Conservation (phyloP, 306 rosid species). For the Herpetospermum pedunculosum region DNA sequence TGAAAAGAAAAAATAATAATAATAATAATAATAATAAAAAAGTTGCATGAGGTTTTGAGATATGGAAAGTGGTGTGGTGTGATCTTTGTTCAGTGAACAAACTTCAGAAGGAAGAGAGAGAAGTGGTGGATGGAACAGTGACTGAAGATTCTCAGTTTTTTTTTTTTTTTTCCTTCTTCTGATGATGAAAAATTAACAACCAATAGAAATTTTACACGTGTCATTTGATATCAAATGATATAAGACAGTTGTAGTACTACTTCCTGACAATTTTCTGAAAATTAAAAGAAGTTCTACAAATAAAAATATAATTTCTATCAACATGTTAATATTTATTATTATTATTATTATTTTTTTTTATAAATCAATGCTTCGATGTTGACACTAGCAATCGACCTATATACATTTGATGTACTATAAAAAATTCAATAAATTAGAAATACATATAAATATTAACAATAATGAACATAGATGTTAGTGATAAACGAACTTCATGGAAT, state of each 20-base stretch:
- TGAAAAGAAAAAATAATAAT: too few species aligned
- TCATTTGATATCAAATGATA: not conserved
- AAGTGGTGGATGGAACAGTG: constrained; percentile 3
- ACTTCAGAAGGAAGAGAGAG: not conserved
- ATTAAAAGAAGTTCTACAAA: not conserved
- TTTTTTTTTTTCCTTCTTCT: not conserved
- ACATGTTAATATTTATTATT: not conserved
- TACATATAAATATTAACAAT: not conserved
- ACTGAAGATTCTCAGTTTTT: not conserved
- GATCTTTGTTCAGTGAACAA: not conserved
- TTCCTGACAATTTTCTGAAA: not conserved
- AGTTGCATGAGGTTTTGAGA: not conserved
- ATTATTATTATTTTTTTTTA: not conserved
- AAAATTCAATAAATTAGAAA: not conserved
- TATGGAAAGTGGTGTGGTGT: not conserved
- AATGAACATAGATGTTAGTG: not conserved
- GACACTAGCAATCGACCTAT: not conserved
- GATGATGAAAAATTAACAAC: not conserved
- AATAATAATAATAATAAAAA: not conserved
- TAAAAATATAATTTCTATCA: not conserved
- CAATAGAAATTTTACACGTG: not conserved
- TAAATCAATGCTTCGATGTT: not conserved
- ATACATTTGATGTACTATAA: not conserved
- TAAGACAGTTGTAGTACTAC: not conserved
- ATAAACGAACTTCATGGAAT: too few species aligned